Evolutionary conservation across 495 filamentous ascomycete genomes (phyloP).

Genomic region (Podospora tetraspora): DNA sequence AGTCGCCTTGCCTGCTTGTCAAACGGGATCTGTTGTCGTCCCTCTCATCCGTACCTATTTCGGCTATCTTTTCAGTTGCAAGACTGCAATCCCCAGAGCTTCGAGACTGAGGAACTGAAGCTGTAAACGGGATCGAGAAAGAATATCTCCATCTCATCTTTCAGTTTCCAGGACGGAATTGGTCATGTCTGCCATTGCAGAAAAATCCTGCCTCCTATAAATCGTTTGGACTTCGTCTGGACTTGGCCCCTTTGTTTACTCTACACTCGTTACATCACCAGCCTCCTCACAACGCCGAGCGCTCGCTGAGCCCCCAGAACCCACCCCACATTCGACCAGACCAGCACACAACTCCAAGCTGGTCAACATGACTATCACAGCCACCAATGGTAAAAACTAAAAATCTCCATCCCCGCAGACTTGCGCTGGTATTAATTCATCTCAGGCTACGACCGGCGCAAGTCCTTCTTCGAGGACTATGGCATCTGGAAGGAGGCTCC

Average conservation of each 20-base stretch:
- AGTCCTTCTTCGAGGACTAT: slow-evolving; percentile 46
- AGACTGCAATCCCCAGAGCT: background rate
- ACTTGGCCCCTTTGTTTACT: background rate
- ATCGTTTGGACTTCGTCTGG: background rate
- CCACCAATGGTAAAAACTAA: slow-evolving; percentile 4
- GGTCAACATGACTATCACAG: slow-evolving; percentile 4
- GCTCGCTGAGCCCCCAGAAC: background rate
- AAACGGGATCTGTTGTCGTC: background rate
- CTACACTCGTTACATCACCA: background rate
- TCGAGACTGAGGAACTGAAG: background rate
- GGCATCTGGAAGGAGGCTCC: slow-evolving; percentile 63
- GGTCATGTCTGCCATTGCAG: background rate
- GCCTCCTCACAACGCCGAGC: background rate
- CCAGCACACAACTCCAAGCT: background rate
- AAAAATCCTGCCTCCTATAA: background rate
- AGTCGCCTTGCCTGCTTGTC: background rate
- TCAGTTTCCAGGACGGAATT: too few species aligned
- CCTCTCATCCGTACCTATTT: background rate
- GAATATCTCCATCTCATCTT: background rate
- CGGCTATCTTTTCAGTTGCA: background rate
- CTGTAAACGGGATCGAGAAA: background rate
- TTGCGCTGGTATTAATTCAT: background rate
- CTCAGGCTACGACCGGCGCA: slow-evolving; percentile 11
- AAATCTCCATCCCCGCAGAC: background rate
- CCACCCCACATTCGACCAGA: background rate